phyloP scores from a whole-genome alignment of 1,284 basidiomycete genomes.

The Ceratobasidium papillatum region DNA sequence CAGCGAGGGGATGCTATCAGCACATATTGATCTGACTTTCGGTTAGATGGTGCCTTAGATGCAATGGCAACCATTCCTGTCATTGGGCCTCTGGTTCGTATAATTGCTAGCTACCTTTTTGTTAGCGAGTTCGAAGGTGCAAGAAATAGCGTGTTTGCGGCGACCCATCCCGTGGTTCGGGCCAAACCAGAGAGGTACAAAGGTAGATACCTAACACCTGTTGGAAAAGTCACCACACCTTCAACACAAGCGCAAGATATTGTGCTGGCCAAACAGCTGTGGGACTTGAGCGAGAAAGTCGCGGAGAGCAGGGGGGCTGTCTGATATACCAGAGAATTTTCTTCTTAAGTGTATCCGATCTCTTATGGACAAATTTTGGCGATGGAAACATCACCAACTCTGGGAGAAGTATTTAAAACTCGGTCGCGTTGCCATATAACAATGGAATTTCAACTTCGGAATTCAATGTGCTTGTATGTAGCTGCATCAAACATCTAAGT shows the following conservation, averaged over 20 bases:
- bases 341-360: too few relatives aligned
- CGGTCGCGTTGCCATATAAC: too few relatives aligned
- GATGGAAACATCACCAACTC: too few relatives aligned
- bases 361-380: too few relatives aligned
- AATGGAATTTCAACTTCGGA: too few relatives aligned
- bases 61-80: not conserved
- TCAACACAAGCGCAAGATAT: conserved; percentile 40
- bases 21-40: not conserved
- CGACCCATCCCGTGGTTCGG: conserved; percentile 49
- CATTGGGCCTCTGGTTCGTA: not conserved
- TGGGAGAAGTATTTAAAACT: too few relatives aligned
- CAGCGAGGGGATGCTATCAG: not conserved
- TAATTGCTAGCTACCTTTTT: conserved; percentile 2
- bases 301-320: conserved; percentile 22
- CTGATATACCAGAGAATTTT: too few relatives aligned
- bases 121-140: conserved; percentile 48
- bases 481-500: too few relatives aligned
- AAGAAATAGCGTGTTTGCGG: conserved; percentile 50
- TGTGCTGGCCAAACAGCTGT: conserved; percentile 42
- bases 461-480: too few relatives aligned
- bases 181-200: conserved; percentile 45
- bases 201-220: conserved; percentile 49
- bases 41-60: not conserved
- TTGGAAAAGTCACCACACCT: conserved; percentile 43
- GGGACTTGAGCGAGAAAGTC: conserved; percentile 44